Evolutionary conservation across 2,329 filamentous ascomycete species (phyloP), one percentile per base, ranked within the genome.

Genomic region (Diplocarpon mali): DNA sequence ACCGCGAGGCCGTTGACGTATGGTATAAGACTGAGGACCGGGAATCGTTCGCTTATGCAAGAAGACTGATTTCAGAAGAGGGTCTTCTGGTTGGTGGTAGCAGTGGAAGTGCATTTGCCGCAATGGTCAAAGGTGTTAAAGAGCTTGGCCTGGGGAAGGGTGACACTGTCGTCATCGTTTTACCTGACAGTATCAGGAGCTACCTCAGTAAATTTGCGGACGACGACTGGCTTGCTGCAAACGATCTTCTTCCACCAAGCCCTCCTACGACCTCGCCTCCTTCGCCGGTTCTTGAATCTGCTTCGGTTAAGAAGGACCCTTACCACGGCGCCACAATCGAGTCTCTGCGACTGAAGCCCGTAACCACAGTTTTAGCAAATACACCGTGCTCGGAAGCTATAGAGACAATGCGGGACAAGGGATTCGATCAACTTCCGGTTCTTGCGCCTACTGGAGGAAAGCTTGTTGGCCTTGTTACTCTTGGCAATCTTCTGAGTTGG

Each of bases 11-110:
- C 5, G 85, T 98, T 27, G 85, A 95, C 64, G 84, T 83, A 61
- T 98, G 92, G 92, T 96, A 95, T 71, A 98, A 98, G 77, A 98
- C 92, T 3, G 85, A 90, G 50, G 92, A 98, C 61, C 76, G 78
- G 49, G 85, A 95, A 62, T 89, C 89, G 2, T 98, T 98, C 68
- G 73, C 80, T 62, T 89, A 86, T 60, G 86, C 92, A n/a, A 76
- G 93, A 41, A 75, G 89, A 35, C 69, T 98, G 42, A 98, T 98
- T 57, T 75, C 87, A 13, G 92, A 98, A 64, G 92, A 98, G 66
- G 92, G 92, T 40, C 73, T 98, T 12, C 74, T 98, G 8, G 88
- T 94, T 15, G 92, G 92, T 57, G 92, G 92, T 35, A 94, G 86
- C 63, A 93, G 87, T 58, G 92, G 92, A 48, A 94, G 87, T 54